Conservation (phyloP, 2,329 filamentous ascomycete genomes). For the Fonsecaea multimorphosa region DNA sequence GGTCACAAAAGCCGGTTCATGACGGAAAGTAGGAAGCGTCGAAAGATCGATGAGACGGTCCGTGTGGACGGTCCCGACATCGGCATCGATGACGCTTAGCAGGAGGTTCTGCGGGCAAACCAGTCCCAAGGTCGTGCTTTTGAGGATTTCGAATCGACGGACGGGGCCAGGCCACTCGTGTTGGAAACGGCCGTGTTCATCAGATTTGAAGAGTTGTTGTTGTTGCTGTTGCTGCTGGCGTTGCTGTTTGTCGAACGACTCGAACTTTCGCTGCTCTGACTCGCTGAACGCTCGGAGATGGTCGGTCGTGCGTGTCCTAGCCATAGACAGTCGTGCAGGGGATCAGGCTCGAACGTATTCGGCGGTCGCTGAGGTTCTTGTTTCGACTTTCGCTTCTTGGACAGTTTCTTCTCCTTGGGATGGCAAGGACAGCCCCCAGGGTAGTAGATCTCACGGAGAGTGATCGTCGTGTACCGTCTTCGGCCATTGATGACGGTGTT, state of each 20-base stretch:
- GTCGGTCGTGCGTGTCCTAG: constrained; percentile 32
- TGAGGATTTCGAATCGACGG: constrained; percentile 35
- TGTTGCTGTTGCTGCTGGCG: constrained; percentile 14
- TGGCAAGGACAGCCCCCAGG: constrained; percentile 38
- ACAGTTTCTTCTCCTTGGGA: constrained; percentile 23
- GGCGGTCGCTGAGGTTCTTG: constrained; percentile 15
- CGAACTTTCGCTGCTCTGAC: constrained; percentile 35
- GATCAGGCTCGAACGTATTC: constrained; percentile 20
- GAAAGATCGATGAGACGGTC: constrained; percentile 6
- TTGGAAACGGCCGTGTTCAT: constrained; percentile 9
- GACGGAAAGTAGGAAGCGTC: background rate
- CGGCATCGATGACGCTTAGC: constrained; percentile 27
- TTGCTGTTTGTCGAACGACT: constrained; percentile 8
- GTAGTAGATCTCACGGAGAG: constrained; percentile 38
- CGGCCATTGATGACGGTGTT: constrained; percentile 27
- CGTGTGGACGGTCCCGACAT: constrained; percentile 12
- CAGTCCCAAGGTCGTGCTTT: constrained; percentile 36
- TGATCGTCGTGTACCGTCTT: constrained; percentile 40
- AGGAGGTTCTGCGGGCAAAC: constrained; percentile 37
- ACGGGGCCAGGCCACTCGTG: constrained; percentile 17
- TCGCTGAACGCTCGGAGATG: constrained; percentile 27
- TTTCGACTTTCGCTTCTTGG: constrained; percentile 32
- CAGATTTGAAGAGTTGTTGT: constrained; percentile 10
- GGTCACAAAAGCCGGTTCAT: constrained; percentile 22
- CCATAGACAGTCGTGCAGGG: constrained; percentile 29